Base-by-base conservation (phyloP, 306 rosid species). In the Phaseolus lunatus region DNA sequence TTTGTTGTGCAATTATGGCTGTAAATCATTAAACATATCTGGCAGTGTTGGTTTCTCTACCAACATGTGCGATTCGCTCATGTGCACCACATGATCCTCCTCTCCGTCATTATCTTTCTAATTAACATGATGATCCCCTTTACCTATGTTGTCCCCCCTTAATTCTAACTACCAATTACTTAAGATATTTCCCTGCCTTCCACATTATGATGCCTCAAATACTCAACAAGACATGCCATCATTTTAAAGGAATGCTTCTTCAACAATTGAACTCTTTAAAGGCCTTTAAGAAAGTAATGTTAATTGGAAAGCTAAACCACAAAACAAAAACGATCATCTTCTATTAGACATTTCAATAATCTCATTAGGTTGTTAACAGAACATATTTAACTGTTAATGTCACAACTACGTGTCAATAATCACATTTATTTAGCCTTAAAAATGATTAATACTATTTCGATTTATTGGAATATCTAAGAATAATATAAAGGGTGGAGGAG, bases 41-140 rank as follows among this genome's bases (percentile, higher is more conserved):
- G 72, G 79, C 85, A 49, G 53, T 84, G 86, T 78, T 75, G 13
- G 67, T 78, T 70, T 77, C 76, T 72, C 85, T 49, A 33, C 82
- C 81, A 70, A 80, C 87, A 79, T 56, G 48, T 67, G 73, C 76
- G 75, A 75, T 88, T 82, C 74, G 26, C 72, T 69, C 96, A 90
- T 85, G 93, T 84, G 91, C 86, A 26, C 64, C 85, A 80, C 92
- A 82, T 82, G 90, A 71, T 27, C 19, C 76, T 61, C 47, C 5
- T 16, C 79, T 67, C 47, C 7, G 2, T 81, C 77, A 83, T 67
- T 63, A 53, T 79, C 78, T 82, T 72, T 81, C 88, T 80, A 80
- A 84, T 87, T 79, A 86, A 75, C 84, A 86, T 75, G 65, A 85
- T 89, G 53, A 85, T 65, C 74, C 81, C 70, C 85, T 72, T 80